These are phyloP conservation scores for Gracilariopsis chorda DNA, from an alignment of 23 red algal genomes.

Conservation along the genomic window DNA sequence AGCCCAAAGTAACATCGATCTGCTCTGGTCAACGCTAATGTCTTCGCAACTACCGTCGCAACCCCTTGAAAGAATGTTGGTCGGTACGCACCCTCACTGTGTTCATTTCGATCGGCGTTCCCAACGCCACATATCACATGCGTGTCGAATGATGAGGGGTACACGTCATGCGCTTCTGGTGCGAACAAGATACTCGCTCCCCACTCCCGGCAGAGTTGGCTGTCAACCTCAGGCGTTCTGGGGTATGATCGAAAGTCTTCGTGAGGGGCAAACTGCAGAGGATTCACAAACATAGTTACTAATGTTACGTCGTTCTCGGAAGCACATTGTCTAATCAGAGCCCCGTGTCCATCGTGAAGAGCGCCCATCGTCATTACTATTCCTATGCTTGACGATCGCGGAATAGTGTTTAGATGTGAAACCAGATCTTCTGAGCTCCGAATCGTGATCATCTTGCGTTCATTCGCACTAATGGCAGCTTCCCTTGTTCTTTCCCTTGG, in stretches of 20 bases:
- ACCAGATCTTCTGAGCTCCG: not conserved
- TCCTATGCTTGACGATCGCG: constrained; percentile 11
- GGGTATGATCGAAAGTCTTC: constrained; percentile 90
- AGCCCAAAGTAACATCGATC: constrained; percentile 82
- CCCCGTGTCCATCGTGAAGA: constrained; percentile 84
- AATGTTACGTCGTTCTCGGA: constrained; percentile 51
- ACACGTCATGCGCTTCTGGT: not conserved
- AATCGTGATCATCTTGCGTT: not conserved
- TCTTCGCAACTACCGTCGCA: constrained; percentile 75
- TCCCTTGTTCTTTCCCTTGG: no score
- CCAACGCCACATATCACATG: constrained; percentile 32
- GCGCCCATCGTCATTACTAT: constrained; percentile 95
- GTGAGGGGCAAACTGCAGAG: constrained; percentile 70
- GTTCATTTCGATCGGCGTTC: constrained; percentile 20
- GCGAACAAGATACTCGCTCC: constrained; percentile 31
- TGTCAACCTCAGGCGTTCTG: constrained; percentile 56
- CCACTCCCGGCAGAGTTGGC: not conserved
- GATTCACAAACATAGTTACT: constrained; percentile 88
- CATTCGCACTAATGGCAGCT: not conserved
- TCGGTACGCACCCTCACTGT: constrained; percentile 59
- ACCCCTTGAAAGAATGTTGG: constrained; percentile 82
- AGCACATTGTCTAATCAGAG: constrained; percentile 49
- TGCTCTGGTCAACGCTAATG: constrained; percentile 67
- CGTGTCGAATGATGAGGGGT: constrained; percentile 25
- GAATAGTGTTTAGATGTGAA: not conserved